Percentiles rank a stretch among this genome's conserved stretches.
Conservation (phyloP, 208 protist species). For the Porcisia hertigi region DNA sequence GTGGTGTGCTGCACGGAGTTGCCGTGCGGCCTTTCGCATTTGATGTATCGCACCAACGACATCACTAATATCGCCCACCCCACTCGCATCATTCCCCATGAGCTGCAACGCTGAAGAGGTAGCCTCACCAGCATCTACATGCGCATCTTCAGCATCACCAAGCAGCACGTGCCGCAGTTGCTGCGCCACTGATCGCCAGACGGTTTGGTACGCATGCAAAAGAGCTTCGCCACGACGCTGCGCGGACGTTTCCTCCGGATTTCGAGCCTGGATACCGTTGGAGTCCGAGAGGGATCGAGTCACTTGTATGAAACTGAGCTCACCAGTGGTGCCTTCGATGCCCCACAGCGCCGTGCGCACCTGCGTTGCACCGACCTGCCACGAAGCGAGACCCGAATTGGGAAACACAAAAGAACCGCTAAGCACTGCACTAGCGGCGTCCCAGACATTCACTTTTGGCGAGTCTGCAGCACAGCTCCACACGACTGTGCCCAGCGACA, state of each 20-base stretch:
- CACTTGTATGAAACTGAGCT: slow-evolving; percentile 14
- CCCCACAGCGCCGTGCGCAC: slow-evolving; percentile 47
- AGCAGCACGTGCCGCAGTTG: neutral
- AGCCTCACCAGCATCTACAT: neutral
- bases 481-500: slow-evolving; percentile 47
- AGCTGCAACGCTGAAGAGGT: neutral
- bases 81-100: neutral
- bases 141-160: neutral
- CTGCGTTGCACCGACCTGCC: slow-evolving; percentile 12
- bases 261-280: neutral
- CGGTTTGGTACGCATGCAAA: slow-evolving; percentile 1
- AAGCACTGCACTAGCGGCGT: slow-evolving; percentile 30
- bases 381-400: slow-evolving; percentile 15
- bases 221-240: neutral
- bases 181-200: slow-evolving; percentile 2
- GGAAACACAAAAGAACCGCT: slow-evolving; percentile 59
- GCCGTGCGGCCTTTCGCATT: neutral
- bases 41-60: neutral
- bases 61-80: neutral
- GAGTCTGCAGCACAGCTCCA: slow-evolving; percentile 54
- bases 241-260: neutral
- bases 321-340: slow-evolving; percentile 26
- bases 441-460: slow-evolving; percentile 51
- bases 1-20: slow-evolving; percentile 3
- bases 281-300: slow-evolving; percentile 12